Evolutionary conservation across 768 basidiomycete species (phyloP).

Genomic region (Tephrocybe rancida): DNA sequence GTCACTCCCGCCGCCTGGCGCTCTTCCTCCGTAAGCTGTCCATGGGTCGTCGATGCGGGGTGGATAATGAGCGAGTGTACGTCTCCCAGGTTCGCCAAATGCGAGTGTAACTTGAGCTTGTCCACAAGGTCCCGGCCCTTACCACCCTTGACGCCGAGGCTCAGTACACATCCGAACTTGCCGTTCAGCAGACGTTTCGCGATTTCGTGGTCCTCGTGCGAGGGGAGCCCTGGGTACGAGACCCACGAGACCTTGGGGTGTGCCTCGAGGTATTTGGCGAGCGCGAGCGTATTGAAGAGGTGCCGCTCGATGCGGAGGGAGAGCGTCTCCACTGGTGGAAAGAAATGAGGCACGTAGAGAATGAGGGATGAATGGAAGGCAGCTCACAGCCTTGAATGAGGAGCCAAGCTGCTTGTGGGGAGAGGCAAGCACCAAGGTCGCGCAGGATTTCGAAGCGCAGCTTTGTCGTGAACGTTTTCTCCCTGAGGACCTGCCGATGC

Average conservation of each 20-base stretch:
- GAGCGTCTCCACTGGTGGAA: conserved; percentile 51
- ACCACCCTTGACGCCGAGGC: conserved; percentile 60
- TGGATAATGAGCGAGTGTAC: conserved; percentile 64
- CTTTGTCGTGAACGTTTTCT: conserved; percentile 19
- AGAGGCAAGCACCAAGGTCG: conserved; percentile 53
- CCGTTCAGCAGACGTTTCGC: conserved; percentile 47
- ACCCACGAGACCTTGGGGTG: conserved; percentile 65
- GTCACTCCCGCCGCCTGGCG: conserved; percentile 52
- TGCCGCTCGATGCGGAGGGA: conserved; percentile 63
- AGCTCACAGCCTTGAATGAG: conserved; percentile 49
- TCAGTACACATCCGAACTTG: conserved; percentile 63
- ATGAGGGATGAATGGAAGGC: too few species aligned
- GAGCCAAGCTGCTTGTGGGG: conserved; percentile 61
- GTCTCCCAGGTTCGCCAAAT: conserved; percentile 42
- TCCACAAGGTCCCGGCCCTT: conserved; percentile 33
- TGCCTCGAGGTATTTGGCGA: conserved; percentile 45
- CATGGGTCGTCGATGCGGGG: conserved; percentile 63
- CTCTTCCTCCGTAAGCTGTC: conserved; percentile 52
- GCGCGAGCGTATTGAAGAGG: conserved; percentile 52
- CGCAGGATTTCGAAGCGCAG: conserved; percentile 54
- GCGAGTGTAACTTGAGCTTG: conserved; percentile 34
- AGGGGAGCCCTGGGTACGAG: conserved; percentile 56
- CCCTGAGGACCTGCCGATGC: conserved; percentile 18
- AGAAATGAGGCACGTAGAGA: too few species aligned
- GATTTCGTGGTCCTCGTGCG: conserved; percentile 50